A percentile compares a stretch with the other conserved stretches of the same genome.
phyloP scores from a whole-genome alignment of 768 basidiomycete species.

The Pulveroboletus sp. region DNA sequence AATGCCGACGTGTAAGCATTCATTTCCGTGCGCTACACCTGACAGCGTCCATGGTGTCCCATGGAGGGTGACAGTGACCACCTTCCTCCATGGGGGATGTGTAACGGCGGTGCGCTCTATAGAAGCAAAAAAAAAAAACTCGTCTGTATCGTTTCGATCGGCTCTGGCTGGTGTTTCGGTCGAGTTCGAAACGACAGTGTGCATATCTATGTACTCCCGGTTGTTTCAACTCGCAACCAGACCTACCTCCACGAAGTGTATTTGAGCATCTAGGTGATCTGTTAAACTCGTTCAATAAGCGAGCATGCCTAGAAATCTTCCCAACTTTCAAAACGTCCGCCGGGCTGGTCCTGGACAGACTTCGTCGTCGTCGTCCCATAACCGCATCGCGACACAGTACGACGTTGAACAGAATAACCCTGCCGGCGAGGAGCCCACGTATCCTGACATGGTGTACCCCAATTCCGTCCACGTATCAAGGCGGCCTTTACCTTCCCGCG shows the following conservation, averaged over 20 bases:
- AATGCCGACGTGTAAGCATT: background rate
- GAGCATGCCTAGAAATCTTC: constrained; percentile 19
- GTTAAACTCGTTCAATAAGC: constrained; percentile 5
- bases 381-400: background rate
- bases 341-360: constrained; percentile 22
- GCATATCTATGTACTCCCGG: constrained; percentile 8
- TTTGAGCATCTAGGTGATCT: constrained; percentile 18
- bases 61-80: constrained; percentile 3
- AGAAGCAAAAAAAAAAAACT: no score
- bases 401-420: background rate
- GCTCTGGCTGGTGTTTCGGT: constrained; percentile 8
- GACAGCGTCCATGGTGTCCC: background rate
- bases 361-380: background rate
- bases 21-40: background rate
- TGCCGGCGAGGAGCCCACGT: background rate
- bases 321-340: constrained; percentile 1
- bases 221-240: background rate
- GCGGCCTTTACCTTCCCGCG: constrained; percentile 4
- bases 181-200: constrained; percentile 14
- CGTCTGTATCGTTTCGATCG: background rate
- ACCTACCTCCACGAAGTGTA: background rate
- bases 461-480: constrained; percentile 8
- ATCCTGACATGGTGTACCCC: constrained; percentile 6
- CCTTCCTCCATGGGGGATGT: constrained; percentile 2
- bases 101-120: background rate